phyloP scores from a whole-genome alignment of 176 grass and related monocot species.

The Zoysia pacifica region DNA sequence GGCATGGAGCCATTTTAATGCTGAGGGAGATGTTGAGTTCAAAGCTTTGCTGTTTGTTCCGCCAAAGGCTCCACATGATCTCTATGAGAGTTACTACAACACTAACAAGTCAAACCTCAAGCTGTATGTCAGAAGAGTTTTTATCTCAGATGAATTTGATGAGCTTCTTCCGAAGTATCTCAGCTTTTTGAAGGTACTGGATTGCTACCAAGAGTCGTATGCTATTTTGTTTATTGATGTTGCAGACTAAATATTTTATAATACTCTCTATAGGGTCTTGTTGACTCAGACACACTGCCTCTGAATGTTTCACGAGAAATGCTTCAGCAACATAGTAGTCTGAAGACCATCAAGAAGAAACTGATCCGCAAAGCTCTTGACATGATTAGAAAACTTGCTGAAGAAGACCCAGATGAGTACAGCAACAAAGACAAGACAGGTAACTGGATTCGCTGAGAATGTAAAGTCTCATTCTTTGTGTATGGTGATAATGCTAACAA shows the following conservation, averaged over 20 bases:
- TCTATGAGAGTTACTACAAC: conserved; percentile 98
- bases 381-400: conserved; percentile 90
- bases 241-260: background rate
- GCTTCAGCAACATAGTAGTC: conserved; percentile 96
- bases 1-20: conserved; percentile 88
- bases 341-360: conserved; percentile 99
- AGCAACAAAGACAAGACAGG: conserved; percentile 97
- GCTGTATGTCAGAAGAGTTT: conserved; percentile 94
- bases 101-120: conserved; percentile 88
- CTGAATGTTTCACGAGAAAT: conserved; percentile 97
- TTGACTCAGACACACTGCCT: conserved; percentile 92
- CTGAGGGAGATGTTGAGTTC: conserved; percentile 97
- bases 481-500: background rate
- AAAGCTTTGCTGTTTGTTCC: conserved; percentile 97
- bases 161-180: conserved; percentile 94
- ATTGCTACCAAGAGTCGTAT: background rate
- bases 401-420: conserved; percentile 90
- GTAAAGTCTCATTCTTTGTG: background rate
- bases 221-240: background rate
- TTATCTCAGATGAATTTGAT: conserved; percentile 96
- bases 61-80: conserved; percentile 88
- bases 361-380: conserved; percentile 94
- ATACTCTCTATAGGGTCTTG: conserved; percentile 67
- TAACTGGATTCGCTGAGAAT: conserved; percentile 23
- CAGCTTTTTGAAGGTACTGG: conserved; percentile 86